Conservation (phyloP, 495 filamentous ascomycete genomes). For the Neurospora sp. region DNA sequence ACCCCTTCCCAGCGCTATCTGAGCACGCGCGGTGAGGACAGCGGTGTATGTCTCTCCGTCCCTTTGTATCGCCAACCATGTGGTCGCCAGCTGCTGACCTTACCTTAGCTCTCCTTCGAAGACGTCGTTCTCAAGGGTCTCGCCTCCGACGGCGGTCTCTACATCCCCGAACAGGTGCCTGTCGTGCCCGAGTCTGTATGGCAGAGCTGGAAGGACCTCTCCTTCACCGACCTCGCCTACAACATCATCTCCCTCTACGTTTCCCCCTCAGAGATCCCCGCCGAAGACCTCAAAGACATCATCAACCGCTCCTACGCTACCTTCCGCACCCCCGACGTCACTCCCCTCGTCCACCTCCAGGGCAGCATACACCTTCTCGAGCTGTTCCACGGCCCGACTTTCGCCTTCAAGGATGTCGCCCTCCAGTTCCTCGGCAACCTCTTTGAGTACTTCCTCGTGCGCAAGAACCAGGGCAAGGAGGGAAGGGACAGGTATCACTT, state of each 20-base stretch:
- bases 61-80: not conserved
- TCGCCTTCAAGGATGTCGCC: constrained; percentile 87
- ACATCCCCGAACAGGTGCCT: constrained; percentile 78
- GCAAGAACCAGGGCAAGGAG: constrained; percentile 68
- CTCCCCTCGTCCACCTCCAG: constrained; percentile 61
- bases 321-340: constrained; percentile 66
- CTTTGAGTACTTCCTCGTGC: constrained; percentile 88
- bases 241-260: constrained; percentile 74
- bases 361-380: constrained; percentile 76
- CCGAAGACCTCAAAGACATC: constrained; percentile 68
- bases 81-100: not conserved
- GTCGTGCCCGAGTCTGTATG: constrained; percentile 42
- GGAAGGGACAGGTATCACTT: constrained; percentile 69
- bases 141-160: constrained; percentile 79
- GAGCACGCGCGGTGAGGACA: constrained; percentile 70
- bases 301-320: constrained; percentile 73
- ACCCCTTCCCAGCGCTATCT: constrained; percentile 68
- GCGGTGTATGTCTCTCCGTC: constrained; percentile 47
- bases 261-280: constrained; percentile 68
- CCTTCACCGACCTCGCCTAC: constrained; percentile 70
- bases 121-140: constrained; percentile 85
- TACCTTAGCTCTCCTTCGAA: constrained; percentile 72
- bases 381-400: constrained; percentile 97
- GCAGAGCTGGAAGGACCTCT: constrained; percentile 64
- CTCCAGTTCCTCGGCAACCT: constrained; percentile 88